Evolutionary conservation across 169 alveolate genomes (phyloP).

Genomic region (Cryptosporidium parvum): DNA sequence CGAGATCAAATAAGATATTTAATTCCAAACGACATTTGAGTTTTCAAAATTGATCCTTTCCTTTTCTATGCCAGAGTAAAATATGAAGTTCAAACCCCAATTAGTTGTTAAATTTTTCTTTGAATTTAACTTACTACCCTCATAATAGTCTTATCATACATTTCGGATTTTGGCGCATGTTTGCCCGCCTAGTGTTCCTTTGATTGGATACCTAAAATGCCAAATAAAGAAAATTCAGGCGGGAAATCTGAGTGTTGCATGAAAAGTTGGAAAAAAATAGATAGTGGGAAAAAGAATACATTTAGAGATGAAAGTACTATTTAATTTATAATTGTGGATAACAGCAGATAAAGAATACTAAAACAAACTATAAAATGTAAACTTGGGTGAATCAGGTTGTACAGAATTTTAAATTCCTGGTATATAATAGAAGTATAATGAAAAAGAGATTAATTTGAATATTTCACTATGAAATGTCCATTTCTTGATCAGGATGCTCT

Average conservation of each 20-base stretch:
- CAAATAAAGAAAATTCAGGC: background rate
- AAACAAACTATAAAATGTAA: background rate
- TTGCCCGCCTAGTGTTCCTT: background rate
- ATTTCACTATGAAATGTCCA: background rate
- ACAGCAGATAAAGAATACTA: background rate
- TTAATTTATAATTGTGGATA: background rate
- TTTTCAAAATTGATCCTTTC: background rate
- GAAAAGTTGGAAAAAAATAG: background rate
- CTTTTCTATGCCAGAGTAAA: background rate
- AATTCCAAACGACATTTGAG: background rate
- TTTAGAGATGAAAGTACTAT: too few relatives aligned
- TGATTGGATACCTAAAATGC: slow-evolving; percentile 28
- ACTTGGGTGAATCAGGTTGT: background rate
- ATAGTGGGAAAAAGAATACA: background rate
- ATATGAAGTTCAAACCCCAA: background rate
- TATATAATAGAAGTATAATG: background rate
- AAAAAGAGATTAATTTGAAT: background rate
- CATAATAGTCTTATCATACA: slow-evolving; percentile 18
- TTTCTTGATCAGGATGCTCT: slow-evolving; percentile 12
- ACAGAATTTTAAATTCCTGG: background rate
- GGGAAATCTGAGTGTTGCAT: background rate
- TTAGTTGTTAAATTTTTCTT: background rate
- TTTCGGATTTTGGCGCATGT: slow-evolving; percentile 45
- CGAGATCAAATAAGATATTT: background rate
- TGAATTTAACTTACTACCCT: background rate